Evolutionary conservation across 2,329 filamentous ascomycete species (phyloP).

Genomic region (Pseudovirgaria hyperparasitica): DNA sequence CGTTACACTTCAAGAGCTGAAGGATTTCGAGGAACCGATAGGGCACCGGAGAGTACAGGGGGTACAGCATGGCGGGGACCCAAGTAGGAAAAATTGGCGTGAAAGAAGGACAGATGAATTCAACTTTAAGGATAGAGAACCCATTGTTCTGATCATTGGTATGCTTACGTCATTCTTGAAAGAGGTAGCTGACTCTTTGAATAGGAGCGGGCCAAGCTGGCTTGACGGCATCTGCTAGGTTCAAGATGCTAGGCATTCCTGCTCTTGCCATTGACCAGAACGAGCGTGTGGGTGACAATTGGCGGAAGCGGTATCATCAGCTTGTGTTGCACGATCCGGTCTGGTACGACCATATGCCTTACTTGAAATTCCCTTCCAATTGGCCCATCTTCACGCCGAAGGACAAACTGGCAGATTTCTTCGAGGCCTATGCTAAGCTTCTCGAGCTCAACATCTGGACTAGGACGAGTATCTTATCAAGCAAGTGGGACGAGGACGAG

Average conservation of each 20-base stretch:
- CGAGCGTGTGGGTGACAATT: slow-evolving; percentile 35
- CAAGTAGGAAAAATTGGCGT: slow-evolving; percentile 17
- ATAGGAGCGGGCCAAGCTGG: slow-evolving; percentile 21
- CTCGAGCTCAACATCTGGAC: slow-evolving; percentile 59
- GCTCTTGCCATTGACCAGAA: slow-evolving; percentile 34
- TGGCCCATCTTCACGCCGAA: slow-evolving; percentile 63
- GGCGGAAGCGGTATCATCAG: slow-evolving; percentile 35
- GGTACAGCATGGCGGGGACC: slow-evolving; percentile 16
- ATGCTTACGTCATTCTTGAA: neutral
- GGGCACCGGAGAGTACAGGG: slow-evolving; percentile 14
- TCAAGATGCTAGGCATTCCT: slow-evolving; percentile 27
- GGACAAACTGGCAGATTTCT: slow-evolving; percentile 57
- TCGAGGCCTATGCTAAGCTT: slow-evolving; percentile 50
- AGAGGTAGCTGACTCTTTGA: slow-evolving; percentile 8
- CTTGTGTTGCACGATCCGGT: slow-evolving; percentile 58
- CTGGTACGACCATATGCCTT: slow-evolving; percentile 40
- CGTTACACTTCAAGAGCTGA: slow-evolving; percentile 24
- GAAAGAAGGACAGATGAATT: slow-evolving; percentile 17
- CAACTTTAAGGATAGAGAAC: slow-evolving; percentile 12
- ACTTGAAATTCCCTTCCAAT: slow-evolving; percentile 47
- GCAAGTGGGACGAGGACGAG: slow-evolving; percentile 24
- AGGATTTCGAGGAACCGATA: slow-evolving; percentile 20
- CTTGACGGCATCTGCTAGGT: slow-evolving; percentile 22
- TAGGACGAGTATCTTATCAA: slow-evolving; percentile 22
- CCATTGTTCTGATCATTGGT: slow-evolving; percentile 17